Conservation (phyloP, 352 stramenopile genomes). For the Pythium sukuiense region DNA sequence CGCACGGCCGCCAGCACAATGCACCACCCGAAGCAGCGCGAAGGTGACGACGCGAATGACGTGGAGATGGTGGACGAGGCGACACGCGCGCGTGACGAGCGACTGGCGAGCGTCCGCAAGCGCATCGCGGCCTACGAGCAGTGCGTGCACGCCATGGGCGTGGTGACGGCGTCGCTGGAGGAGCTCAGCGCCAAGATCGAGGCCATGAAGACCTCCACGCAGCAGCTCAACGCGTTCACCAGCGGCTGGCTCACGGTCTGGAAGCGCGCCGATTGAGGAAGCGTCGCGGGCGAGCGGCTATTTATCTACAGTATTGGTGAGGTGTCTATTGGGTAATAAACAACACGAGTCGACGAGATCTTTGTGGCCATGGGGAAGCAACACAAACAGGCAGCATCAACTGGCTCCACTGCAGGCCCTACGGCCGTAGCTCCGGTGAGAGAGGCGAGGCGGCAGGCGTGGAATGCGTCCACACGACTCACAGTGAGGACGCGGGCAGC, state of each 20-base stretch:
- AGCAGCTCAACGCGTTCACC: conserved; percentile 77
- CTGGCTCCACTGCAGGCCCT: not conserved
- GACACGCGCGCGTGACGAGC: conserved; percentile 37
- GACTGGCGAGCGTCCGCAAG: conserved; percentile 43
- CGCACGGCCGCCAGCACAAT: not conserved
- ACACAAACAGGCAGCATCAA: not conserved
- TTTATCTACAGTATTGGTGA: conserved; percentile 21
- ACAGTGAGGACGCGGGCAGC: not conserved
- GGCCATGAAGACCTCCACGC: conserved; percentile 58
- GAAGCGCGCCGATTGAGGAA: conserved; percentile 40
- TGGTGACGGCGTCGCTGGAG: conserved; percentile 57
- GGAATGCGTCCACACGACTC: conserved; percentile 56
- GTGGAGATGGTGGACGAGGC: conserved; percentile 17
- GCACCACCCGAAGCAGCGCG: conserved; percentile 14
- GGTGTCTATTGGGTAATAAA: conserved; percentile 5
- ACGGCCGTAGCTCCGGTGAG: not conserved
- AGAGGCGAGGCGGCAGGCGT: conserved; percentile 25
- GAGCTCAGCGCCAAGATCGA: conserved; percentile 66
- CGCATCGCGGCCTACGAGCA: conserved; percentile 69
- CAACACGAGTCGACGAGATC: conserved; percentile 4
- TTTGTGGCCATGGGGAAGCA: not conserved
- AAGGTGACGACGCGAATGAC: conserved; percentile 10
- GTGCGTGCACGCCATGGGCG: conserved; percentile 49
- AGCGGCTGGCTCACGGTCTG: conserved; percentile 71
- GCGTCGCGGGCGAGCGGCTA: not conserved